Base-by-base conservation (phyloP, 345 rosid genomes). In the Streptanthus diversifolius region DNA sequence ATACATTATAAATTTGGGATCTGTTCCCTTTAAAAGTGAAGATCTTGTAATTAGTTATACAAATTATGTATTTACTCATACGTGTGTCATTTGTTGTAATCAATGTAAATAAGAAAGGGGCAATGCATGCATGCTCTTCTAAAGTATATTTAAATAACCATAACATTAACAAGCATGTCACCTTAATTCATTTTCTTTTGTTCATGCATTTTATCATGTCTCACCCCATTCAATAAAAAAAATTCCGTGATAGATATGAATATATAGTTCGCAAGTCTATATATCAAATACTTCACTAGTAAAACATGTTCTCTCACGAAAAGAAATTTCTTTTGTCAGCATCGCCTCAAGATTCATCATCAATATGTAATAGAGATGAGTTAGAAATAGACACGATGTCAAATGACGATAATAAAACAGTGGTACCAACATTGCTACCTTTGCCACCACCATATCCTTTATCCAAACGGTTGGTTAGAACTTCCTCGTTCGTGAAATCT, bases 401-500 rank as follows among this genome's bases (percentile, higher is more conserved):
- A 35, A 45, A 25, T 45, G 13, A 19, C 27, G 32, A 64, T 45
- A 4, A 14, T 13, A 12, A 63, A 54, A 72, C 12, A 29, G 63
- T 32, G 63, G 56, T 41, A 33, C 63, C 71, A 73, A 4, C 51
- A 47, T 45, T 30, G 61, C 51, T 58, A 30, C 53, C 66, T 67
- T 57, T 59, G 11, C 78, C 68, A 49, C 73, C 73, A 48, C 63
- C 63, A 51, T 37, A 59, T 67, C 30, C 55, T 9, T 40, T 41
- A 60, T 27, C 63, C 24, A 59, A 51, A 30, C 47, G 32, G 3
- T 24, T 60, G 57, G 69, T n/a, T 68, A 68, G 59, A 41, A 59
- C 49, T 60, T 67, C 55, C 36, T 66, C 78, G 53, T 27, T 58
- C 39, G 53, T 48, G 35, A 39, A 67, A 29, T 39, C 62, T 25